A percentile compares a stretch with the other conserved stretches of the same genome.
Conservation (phyloP, 108 stramenopile species). For the Cyclotella kingstonii region DNA sequence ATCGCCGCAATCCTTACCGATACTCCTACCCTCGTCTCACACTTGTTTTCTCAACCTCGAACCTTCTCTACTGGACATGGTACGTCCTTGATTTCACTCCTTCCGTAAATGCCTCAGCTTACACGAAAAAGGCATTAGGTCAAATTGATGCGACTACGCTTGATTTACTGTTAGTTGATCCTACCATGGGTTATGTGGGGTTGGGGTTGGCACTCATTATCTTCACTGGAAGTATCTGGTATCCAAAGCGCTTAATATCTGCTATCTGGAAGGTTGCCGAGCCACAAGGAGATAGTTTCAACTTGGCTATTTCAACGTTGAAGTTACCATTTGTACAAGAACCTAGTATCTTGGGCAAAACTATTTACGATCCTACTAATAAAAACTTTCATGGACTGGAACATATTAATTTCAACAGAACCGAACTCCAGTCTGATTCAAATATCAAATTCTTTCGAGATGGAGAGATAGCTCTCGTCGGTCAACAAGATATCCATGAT, state of each 20-base stretch:
- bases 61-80: slow-evolving; percentile 50
- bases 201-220: slow-evolving; percentile 33
- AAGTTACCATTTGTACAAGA: slow-evolving; percentile 34
- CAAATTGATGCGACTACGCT: slow-evolving; percentile 37
- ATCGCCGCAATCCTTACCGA: slow-evolving; percentile 43
- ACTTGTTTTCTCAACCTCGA: slow-evolving; percentile 41
- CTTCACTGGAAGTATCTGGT: slow-evolving; percentile 25
- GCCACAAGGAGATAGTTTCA: background rate
- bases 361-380: slow-evolving; percentile 24
- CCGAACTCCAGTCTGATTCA: slow-evolving; percentile 29
- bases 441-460: slow-evolving; percentile 17
- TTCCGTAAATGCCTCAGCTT: slow-evolving; percentile 42
- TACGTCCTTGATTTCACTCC: slow-evolving; percentile 54
- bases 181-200: slow-evolving; percentile 50
- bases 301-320: slow-evolving; percentile 28
- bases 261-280: slow-evolving; percentile 33
- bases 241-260: slow-evolving; percentile 35
- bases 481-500: slow-evolving; percentile 33
- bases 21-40: slow-evolving; percentile 27
- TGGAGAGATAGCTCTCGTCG: slow-evolving; percentile 29
- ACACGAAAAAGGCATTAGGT: slow-evolving; percentile 27
- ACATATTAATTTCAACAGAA: slow-evolving; percentile 21
- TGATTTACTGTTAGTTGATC: slow-evolving; percentile 40
- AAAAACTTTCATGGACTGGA: slow-evolving; percentile 24
- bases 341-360: slow-evolving; percentile 18